A percentile compares a stretch with the other conserved stretches of the same genome.
Evolutionary conservation across 2,329 filamentous ascomycete species (phyloP).

Genomic region (Penicillium brevicompactum): DNA sequence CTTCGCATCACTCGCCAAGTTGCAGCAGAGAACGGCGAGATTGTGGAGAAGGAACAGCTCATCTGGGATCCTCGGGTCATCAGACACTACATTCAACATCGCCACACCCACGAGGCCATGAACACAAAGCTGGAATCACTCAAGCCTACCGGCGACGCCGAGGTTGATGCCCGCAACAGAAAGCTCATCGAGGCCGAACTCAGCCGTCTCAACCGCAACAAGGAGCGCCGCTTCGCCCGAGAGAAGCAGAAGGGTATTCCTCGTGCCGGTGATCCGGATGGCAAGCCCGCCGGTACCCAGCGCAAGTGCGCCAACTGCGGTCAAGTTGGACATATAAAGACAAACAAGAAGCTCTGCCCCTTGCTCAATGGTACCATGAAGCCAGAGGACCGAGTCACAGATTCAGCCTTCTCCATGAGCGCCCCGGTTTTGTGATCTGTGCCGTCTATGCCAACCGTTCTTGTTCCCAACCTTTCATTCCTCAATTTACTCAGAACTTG

Average conservation of each 20-base stretch:
- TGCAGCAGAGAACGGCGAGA: slow-evolving; percentile 65
- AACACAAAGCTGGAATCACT: slow-evolving; percentile 69
- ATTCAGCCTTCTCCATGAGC: slow-evolving; percentile 52
- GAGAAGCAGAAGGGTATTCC: slow-evolving; percentile 78
- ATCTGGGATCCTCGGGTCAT: slow-evolving; percentile 85
- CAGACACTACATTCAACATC: slow-evolving; percentile 80
- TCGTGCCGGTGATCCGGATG: slow-evolving; percentile 52
- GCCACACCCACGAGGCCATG: slow-evolving; percentile 70
- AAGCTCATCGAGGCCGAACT: slow-evolving; percentile 72
- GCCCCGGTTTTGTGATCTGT: slow-evolving; percentile 34
- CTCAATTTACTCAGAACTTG: slow-evolving; percentile 9
- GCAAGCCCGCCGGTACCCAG: slow-evolving; percentile 67
- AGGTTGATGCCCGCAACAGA: slow-evolving; percentile 64
- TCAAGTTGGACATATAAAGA: slow-evolving; percentile 96
- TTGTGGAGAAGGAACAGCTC: slow-evolving; percentile 60
- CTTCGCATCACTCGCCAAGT: slow-evolving; percentile 74
- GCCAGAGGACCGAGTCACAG: slow-evolving; percentile 49
- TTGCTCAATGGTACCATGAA: slow-evolving; percentile 83
- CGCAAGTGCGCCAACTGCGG: slow-evolving; percentile 98
- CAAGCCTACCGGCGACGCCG: slow-evolving; percentile 66
- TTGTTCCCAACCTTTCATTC: slow-evolving; percentile 12
- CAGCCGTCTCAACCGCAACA: slow-evolving; percentile 84
- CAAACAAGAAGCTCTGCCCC: slow-evolving; percentile 95
- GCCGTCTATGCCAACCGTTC: slow-evolving; percentile 6
- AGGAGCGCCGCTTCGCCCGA: slow-evolving; percentile 82